Evolutionary conservation across 345 rosid genomes (phyloP).

Genomic region (Salix viminalis): DNA sequence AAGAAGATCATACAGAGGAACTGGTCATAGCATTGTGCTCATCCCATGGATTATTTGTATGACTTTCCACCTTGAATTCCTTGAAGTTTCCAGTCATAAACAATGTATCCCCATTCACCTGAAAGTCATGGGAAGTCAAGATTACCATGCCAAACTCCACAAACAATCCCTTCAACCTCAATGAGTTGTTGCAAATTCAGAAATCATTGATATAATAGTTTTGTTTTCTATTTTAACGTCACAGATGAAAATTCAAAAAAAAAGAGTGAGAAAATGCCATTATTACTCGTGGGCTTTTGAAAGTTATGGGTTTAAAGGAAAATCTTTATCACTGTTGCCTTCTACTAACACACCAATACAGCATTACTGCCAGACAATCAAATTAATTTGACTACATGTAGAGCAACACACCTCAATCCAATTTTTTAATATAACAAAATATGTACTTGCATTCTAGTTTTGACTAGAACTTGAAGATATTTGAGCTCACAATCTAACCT

Average conservation of each 20-base stretch:
- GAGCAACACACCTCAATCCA: neutral
- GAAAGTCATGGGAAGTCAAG: slow-evolving; percentile 19
- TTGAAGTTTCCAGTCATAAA: slow-evolving; percentile 83
- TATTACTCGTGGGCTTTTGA: neutral
- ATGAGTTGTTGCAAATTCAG: neutral
- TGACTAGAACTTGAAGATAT: neutral
- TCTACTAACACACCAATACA: neutral
- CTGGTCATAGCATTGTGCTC: slow-evolving; percentile 73
- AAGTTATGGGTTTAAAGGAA: neutral
- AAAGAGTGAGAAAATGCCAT: neutral
- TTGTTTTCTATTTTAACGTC: neutral
- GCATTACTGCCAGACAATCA: neutral
- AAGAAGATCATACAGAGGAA: slow-evolving; percentile 61
- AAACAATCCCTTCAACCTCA: neutral
- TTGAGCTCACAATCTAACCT: slow-evolving; percentile 47
- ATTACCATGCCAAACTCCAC: slow-evolving; percentile 9
- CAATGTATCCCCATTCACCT: slow-evolving; percentile 94
- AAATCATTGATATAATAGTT: neutral
- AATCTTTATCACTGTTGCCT: neutral
- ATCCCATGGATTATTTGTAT: slow-evolving; percentile 67
- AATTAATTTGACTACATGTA: neutral
- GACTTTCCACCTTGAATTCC: slow-evolving; percentile 79
- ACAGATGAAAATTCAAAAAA: neutral
- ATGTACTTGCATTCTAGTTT: neutral
- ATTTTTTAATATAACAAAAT: neutral